Base-by-base conservation (phyloP, 2,329 filamentous ascomycete genomes). In the Metarhizium album region DNA sequence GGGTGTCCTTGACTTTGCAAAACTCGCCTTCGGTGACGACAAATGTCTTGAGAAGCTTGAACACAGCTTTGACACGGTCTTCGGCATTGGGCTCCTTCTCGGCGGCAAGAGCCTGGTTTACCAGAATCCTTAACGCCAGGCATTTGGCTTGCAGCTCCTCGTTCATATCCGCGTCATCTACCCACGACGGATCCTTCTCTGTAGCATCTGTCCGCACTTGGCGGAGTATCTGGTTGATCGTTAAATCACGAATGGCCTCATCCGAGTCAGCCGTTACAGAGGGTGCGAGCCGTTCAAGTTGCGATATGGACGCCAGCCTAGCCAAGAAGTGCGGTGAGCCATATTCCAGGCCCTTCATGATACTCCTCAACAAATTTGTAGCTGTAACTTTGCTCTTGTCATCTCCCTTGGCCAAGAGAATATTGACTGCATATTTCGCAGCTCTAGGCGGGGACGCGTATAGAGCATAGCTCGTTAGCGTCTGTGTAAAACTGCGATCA, bases 381-480 rank as follows among this genome's bases (percentile, higher is more conserved):
- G 89, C 87, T 53, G 89, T 87, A 71, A 94, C 85, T 61, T 90
- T 69, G 57, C 76, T 86, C 65, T 88, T 93, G 47, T 90, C 82
- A 22, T 81, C 76, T 45, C 74, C 74, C 58, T 83, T 84, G 35
- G 87, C 83, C 67, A 95, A 81, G 49, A 98, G 75, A 56, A 98
- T 90, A 27, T 88, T 90, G 46, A 97, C 83, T 0, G 93, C 93
- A 69, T 97, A 90, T 67, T 98, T 98, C 22, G 91, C 88, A 8
- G 88, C 87, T 63, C 84, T 84, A 11, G 87, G 79, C 2, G 90
- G 91, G 23, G 79, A 79, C 22, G 91, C 91, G 61, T 87, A 86
- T 20, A 91, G 75, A 1, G 90, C 87, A 65, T 93, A 97, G 59
- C 80, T 84, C 54, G 85, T 82, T 64, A 98, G 77, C 1, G 89